phyloP scores from a whole-genome alignment of 2,329 filamentous ascomycete species.

The Pseudopithomyces maydicus region DNA sequence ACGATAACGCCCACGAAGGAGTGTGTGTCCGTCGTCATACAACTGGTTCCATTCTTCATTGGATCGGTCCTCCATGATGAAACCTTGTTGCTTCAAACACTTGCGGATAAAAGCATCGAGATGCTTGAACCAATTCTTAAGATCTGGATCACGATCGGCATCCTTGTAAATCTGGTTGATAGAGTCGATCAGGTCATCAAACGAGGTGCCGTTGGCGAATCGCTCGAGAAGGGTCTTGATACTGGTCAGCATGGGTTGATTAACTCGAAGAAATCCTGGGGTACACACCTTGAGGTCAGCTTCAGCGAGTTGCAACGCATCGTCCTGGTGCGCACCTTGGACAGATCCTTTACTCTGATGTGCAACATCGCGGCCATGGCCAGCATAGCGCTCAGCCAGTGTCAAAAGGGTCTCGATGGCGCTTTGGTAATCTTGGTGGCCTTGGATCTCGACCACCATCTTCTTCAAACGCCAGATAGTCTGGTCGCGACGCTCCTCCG shows the following conservation, averaged over 20 bases:
- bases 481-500: constrained; percentile 90
- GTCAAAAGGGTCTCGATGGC: constrained; percentile 87
- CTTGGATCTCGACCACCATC: constrained; percentile 96
- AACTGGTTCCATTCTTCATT: constrained; percentile 82
- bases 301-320: constrained; percentile 73
- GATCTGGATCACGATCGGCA: constrained; percentile 82
- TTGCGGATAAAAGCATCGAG: constrained; percentile 79
- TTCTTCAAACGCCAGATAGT: constrained; percentile 93
- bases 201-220: constrained; percentile 92
- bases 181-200: constrained; percentile 81
- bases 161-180: constrained; percentile 86
- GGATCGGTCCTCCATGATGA: constrained; percentile 80
- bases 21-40: constrained; percentile 82
- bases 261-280: constrained; percentile 45
- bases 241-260: constrained; percentile 56
- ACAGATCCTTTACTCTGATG: constrained; percentile 70
- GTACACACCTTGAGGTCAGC: constrained; percentile 72
- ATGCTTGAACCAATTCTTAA: constrained; percentile 86
- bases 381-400: constrained; percentile 82
- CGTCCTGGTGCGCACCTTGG: constrained; percentile 71
- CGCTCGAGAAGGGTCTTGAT: constrained; percentile 83
- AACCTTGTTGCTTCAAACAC: constrained; percentile 87
- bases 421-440: constrained; percentile 89
- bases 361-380: constrained; percentile 70
- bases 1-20: constrained; percentile 88